Base-by-base conservation (phyloP, 2,329 filamentous ascomycete genomes). In the Hypoxylon sp. region DNA sequence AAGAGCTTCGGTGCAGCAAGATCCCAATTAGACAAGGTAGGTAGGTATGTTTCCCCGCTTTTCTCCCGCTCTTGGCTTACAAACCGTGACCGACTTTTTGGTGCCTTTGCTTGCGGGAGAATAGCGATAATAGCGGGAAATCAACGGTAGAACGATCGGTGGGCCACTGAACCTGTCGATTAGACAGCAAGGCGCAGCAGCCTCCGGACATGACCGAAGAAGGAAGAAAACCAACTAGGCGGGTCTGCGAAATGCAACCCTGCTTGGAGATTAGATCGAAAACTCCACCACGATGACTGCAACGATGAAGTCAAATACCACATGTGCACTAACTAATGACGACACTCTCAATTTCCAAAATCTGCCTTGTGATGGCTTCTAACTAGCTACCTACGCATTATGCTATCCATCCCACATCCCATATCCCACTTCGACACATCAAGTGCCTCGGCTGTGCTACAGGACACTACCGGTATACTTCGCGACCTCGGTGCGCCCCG, bases 161-260 rank as follows among this genome's bases (percentile, higher is more conserved):
- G 51, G 63, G 50, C 23, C 28, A 70, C 65, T 66, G 66, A 67
- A 50, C 51, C 64, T 63, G 69, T 43, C 65, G 55, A 60, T 51
- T 43, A 38, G 45, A 41, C 19, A 59, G 65, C 65, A 70, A 62
- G 70, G 70, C 70, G 68, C 70, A 72, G 70, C 63, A 67, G 30
- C 52, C 25, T 38, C 68, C 70, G 70, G 70, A 71, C 67, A 71
- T 69, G 61, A 32, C 70, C 70, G 70, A 72, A 36, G 48, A 60
- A 45, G 38, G 28, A 61, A 51, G 13, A 28, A n/a, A 28, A n/a
- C 32, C 48, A 49, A 30, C 13, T 32, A 30, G 32, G n/a, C 51
- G 50, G 63, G 51, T 10, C 7, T 23, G 28, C 36, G 25, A 30
- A 21, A 46, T 53, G 38, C 32, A 19, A 34, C 34, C 19, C 17